Evolutionary conservation across 1,284 basidiomycete species (phyloP), one percentile per base, ranked within the genome.

Genomic region (Rhizoctonia solani): DNA sequence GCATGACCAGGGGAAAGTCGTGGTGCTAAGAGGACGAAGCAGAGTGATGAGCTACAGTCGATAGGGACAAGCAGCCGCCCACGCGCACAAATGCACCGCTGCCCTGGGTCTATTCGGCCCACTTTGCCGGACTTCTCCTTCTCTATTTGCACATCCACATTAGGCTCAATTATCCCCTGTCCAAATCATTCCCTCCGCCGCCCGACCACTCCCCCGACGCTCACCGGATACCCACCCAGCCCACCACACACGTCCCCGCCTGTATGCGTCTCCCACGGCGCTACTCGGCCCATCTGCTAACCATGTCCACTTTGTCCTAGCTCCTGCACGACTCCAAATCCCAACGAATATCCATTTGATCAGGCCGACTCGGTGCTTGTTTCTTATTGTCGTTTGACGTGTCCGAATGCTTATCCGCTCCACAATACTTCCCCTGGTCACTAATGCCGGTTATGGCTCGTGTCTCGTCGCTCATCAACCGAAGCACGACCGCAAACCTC

Each of bases 391-490:
- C 37, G 34, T 41, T 21, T 55, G 53, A 55, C 53, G 41, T 37
- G 19, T n/a, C 39, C 19, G 23, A 21, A 34, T 34, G 32, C 54
- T 42, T 56, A 56, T 56, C 32, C 54, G 54, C 54, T 56, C 54
- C 54, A 56, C 54, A 3, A 44, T n/a, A 11, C 32, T 4, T 4
- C 4, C 32, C 4, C 4, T 11, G 4, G 32, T 11, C 11, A 34
- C 32, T 34, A 34, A 11, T 34, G 11, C 32, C 32, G 32, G 32
- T 34, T 34, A 34, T 34, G 32, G 32, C 32, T 34, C 32, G 32
- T 39, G 54, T 56, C 54, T 56, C 21, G 55, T 58, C 55, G 27
- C 55, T 47, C 55, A 58, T 47, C 55, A 47, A 29, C 4, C 55
- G 55, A 58, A 58, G 55, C 55, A 47, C 55, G 19, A 23, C 32